Conservation (phyloP, 2,329 filamentous ascomycete genomes). For the Colletotrichum destructivum region DNA sequence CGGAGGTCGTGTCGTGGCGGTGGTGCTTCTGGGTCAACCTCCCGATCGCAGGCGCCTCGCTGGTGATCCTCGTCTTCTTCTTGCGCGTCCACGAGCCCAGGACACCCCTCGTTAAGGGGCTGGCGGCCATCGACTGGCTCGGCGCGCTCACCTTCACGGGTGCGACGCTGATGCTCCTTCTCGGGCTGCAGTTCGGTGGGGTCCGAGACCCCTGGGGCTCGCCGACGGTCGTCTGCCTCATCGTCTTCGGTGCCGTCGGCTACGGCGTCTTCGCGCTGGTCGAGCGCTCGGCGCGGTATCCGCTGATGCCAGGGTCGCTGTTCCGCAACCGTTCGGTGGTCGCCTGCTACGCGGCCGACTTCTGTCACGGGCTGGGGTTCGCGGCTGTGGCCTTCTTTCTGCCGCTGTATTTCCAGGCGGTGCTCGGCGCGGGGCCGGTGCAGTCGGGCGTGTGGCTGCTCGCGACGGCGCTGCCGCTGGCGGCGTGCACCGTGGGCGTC, state of each 20-base stretch:
- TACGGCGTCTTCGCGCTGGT: slow-evolving; percentile 78
- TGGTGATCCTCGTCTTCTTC: slow-evolving; percentile 70
- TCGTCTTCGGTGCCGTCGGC: slow-evolving; percentile 79
- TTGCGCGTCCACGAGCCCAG: slow-evolving; percentile 78
- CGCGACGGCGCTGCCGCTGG: slow-evolving; percentile 78
- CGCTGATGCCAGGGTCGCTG: slow-evolving; percentile 81
- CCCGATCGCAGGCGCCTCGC: slow-evolving; percentile 62
- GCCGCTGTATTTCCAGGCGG: slow-evolving; percentile 87
- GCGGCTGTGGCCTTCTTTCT: slow-evolving; percentile 86
- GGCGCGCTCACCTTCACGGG: slow-evolving; percentile 76
- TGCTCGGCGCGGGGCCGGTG: slow-evolving; percentile 77
- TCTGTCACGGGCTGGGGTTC: slow-evolving; percentile 83
- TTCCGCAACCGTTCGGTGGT: slow-evolving; percentile 78
- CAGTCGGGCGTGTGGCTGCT: slow-evolving; percentile 82
- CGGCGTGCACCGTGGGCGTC: slow-evolving; percentile 71
- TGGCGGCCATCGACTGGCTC: slow-evolving; percentile 74
- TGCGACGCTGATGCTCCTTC: slow-evolving; percentile 87
- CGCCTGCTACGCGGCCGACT: slow-evolving; percentile 76
- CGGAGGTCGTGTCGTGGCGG: slow-evolving; percentile 74
- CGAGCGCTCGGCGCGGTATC: slow-evolving; percentile 83
- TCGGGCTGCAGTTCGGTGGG: slow-evolving; percentile 89
- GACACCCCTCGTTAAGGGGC: slow-evolving; percentile 69
- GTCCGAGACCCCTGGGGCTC: slow-evolving; percentile 82
- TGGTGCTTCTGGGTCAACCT: slow-evolving; percentile 81
- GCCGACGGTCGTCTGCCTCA: slow-evolving; percentile 80